phyloP scores from a whole-genome alignment of 306 rosid genomes.

The Casuarina cunninghamiana region DNA sequence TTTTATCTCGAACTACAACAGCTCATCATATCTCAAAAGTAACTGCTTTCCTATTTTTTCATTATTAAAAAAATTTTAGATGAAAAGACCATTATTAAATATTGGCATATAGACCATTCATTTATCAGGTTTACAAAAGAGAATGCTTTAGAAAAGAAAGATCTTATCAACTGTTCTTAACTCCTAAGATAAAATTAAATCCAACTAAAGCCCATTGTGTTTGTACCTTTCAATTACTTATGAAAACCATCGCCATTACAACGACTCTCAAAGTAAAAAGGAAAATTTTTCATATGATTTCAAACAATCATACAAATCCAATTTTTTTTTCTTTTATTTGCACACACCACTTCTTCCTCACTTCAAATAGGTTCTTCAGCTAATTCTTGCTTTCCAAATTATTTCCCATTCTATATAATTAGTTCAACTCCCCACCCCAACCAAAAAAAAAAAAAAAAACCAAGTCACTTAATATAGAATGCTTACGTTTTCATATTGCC shows the following conservation, averaged over 20 bases:
- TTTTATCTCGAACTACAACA: not conserved
- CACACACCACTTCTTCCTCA: not conserved
- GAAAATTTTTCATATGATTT: not conserved
- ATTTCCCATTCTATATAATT: not conserved
- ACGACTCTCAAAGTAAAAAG: not conserved
- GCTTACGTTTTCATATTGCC: not conserved
- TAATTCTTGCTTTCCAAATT: not conserved
- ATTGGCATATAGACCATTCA: no score
- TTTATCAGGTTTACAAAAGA: no score
- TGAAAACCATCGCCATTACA: not conserved
- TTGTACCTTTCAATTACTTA: not conserved
- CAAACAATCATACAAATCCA: slow-evolving; percentile 5
- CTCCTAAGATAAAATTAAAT: not conserved
- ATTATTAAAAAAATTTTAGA: no score
- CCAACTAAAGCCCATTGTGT: not conserved
- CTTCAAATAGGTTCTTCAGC: not conserved
- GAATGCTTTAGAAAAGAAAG: not conserved
- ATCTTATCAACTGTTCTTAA: not conserved
- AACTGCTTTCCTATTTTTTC: not conserved
- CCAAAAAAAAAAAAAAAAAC: not conserved
- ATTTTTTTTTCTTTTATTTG: slow-evolving; percentile 4
- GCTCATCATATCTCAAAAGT: not conserved
- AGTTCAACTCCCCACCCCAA: not conserved
- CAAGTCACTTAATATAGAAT: not conserved
- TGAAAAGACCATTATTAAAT: no score